These are phyloP conservation scores for Candolleomyces eurysporus DNA, from an alignment of 768 basidiomycete genomes.

Conservation along the genomic window DNA sequence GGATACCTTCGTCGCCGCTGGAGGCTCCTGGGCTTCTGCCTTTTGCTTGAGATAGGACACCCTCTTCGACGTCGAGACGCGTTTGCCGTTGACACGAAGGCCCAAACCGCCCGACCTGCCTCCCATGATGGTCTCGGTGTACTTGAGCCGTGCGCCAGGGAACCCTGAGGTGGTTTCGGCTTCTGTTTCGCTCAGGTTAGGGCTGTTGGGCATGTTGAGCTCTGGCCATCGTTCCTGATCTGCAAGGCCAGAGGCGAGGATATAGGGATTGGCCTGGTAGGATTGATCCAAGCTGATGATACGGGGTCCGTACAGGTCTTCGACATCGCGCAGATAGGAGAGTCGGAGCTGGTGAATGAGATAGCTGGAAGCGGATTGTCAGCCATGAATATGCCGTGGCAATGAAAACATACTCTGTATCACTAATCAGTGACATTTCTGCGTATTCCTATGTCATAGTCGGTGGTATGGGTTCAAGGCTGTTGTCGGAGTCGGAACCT, in stretches of 20 bases:
- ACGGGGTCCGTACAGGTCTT: conserved; percentile 81
- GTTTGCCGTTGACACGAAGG: conserved; percentile 70
- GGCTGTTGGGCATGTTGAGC: conserved; percentile 66
- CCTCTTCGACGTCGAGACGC: conserved; percentile 52
- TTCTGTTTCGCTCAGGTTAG: conserved; percentile 72
- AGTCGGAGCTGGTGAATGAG: conserved; percentile 85
- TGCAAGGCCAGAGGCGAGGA: conserved; percentile 74
- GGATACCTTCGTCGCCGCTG: conserved; percentile 21
- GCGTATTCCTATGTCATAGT: too few relatives aligned
- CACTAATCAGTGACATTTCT: conserved; percentile 61
- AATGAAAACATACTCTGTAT: conserved; percentile 48
- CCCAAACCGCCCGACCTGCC: conserved; percentile 70
- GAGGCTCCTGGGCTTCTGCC: conserved; percentile 10
- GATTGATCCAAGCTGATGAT: conserved; percentile 78
- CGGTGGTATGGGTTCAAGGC: too few relatives aligned
- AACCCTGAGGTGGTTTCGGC: conserved; percentile 43
- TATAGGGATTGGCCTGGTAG: conserved; percentile 80
- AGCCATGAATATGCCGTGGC: background rate
- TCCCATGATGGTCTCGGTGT: conserved; percentile 89
- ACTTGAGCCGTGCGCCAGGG: conserved; percentile 62
- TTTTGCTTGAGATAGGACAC: conserved; percentile 37
- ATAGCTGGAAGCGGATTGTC: conserved; percentile 35
- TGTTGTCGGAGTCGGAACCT: too few relatives aligned
- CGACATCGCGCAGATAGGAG: conserved; percentile 83
- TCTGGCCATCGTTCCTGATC: conserved; percentile 86